phyloP scores from a whole-genome alignment of 2,329 filamentous ascomycete genomes.

The Calonectria hawksworthii region DNA sequence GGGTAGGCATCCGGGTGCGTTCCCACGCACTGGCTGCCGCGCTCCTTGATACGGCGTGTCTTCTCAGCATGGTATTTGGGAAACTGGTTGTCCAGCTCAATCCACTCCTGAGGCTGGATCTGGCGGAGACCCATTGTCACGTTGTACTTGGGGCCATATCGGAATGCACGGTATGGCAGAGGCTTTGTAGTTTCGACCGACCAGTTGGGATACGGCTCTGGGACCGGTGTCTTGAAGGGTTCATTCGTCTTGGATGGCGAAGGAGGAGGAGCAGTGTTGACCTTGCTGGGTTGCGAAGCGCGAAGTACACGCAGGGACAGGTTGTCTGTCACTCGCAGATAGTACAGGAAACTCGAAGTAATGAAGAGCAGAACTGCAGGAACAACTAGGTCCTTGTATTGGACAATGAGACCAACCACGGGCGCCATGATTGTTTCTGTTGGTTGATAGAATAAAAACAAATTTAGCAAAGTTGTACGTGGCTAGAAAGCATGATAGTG shows the following conservation, averaged over 20 bases:
- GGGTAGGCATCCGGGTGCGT: constrained; percentile 80
- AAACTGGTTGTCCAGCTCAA: constrained; percentile 87
- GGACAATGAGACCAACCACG: background rate
- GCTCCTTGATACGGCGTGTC: constrained; percentile 74
- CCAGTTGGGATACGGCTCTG: constrained; percentile 77
- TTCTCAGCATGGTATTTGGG: constrained; percentile 81
- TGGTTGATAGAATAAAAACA: background rate
- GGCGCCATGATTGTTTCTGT: constrained; percentile 14
- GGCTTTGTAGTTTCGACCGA: constrained; percentile 77
- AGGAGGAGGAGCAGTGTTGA: constrained; percentile 21
- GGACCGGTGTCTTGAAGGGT: constrained; percentile 70
- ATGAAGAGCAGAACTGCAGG: constrained; percentile 22
- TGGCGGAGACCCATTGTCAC: constrained; percentile 83
- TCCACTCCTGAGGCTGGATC: constrained; percentile 81
- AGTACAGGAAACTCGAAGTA: constrained; percentile 17
- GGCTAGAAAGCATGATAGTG: background rate
- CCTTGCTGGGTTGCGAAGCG: background rate
- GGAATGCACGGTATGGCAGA: constrained; percentile 83
- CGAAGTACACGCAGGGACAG: background rate
- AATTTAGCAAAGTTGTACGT: background rate
- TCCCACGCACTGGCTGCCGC: constrained; percentile 75
- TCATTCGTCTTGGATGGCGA: constrained; percentile 22
- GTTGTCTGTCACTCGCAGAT: constrained; percentile 1
- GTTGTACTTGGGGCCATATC: constrained; percentile 82
- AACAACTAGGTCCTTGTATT: constrained; percentile 6